Evolutionary conservation across 2,329 filamentous ascomycete genomes (phyloP), one percentile per base, ranked within the genome.

Genomic region (Claviceps sp.): DNA sequence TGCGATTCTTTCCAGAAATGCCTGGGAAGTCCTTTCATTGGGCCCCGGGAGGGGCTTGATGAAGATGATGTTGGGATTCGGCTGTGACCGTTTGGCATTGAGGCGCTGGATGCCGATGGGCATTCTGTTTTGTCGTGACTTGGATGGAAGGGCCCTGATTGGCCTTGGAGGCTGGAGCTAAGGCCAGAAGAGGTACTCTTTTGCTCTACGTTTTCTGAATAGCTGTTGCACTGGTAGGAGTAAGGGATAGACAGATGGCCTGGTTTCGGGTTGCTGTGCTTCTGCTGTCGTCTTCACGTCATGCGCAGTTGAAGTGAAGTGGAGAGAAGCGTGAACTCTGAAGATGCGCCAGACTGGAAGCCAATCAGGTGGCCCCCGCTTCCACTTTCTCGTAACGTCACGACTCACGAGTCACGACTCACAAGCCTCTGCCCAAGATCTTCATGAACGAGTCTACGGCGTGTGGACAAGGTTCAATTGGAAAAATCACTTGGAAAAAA

Each of bases 61-160:
- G 71, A 95, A 95, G 63, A 87, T 80, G 59, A 95, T 87, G 55
- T 81, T 78, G 22, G 80, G 73, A 60, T 93, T 94, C 7, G 88
- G 87, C 54, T 86, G 83, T 51, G 84, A 80, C 46, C 75, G 78
- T 61, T 78, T 85, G 59, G 82, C 82, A 62, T 95, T 95, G 49
- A 94, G 73, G 56, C 88, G 79, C 69, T 88, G 79, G 62, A 88
- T 86, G 50, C 86, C 86, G 52, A 88, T 70, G 48, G 86, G 85
- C 87, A 93, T 93, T 5, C 44, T 48, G 42, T 45, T 7, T 13
- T 30, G 20, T 2, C 24, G 11, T 44, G n/a, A 26, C 22, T 16
- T 26, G 42, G 30, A 4, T 4, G 9, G 9, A 34, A 34, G 9
- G 9, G 30, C 30, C 30, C 3, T 34, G 30, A 34, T 34, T 34